Base-by-base conservation (phyloP, 768 basidiomycete species). In the Boletus pseudo-olivaceus region DNA sequence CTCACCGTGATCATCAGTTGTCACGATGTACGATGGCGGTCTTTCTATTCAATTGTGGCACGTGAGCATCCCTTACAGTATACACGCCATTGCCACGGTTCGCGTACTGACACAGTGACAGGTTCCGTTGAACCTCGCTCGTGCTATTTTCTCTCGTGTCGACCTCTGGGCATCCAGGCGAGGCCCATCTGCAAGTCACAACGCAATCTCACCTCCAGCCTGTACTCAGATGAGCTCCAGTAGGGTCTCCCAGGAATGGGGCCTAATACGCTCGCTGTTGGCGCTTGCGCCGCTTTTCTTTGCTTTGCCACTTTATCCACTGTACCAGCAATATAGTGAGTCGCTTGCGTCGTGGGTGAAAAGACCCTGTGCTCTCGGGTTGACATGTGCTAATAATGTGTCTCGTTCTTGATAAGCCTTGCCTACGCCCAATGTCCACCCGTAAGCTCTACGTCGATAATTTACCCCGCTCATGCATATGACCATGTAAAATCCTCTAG, bases 211-310 rank as follows among this genome's bases (percentile, higher is more conserved):
- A n/a, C 17, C 7, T 33, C 34, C 33, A 30, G 19, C 4, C 39
- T 46, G 29, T 27, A 26, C 20, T 17, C 33, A 30, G 41, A 65
- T 64, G 65, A 29, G 33, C 38, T 33, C 46, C 3, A 27, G 23
- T 5, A 20, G 40, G 35, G 29, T 39, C 7, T 19, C 53, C 29
- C 62, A 43, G 15, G 64, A 58, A 47, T 86, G 84, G 85, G 84
- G 86, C 19, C 80, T 82, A 30, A 63, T 80, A 56, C 78, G 78
- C 58, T 87, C 87, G 20, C 60, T 85, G 53, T 61, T 87, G 34
- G 74, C 68, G 0, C 69, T 88, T 14, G 66, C 77, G 0, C 84
- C 85, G 4, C 68, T 87, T 8, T 71, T 88, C 27, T 60, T 88
- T 43, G 70, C 69, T 10, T 73, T 76, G 5, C 80, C 81, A 0